Percentiles rank a stretch among this genome's conserved stretches.
Conservation (phyloP, 495 filamentous ascomycete genomes). For the Tuber melanosporum region DNA sequence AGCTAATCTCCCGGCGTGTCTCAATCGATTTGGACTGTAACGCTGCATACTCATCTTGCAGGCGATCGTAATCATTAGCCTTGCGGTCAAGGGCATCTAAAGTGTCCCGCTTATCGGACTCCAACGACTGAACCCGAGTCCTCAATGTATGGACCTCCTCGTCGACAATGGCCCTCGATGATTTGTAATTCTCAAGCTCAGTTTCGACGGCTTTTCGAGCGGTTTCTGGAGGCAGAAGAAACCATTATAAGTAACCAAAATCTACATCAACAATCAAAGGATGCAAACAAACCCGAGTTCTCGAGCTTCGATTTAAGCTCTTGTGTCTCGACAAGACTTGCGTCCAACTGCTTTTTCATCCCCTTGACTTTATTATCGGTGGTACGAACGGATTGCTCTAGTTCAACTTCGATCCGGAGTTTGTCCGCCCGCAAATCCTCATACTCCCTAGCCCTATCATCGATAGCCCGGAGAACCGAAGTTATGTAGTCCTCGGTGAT, state of each 20-base stretch:
- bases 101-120: constrained; percentile 85
- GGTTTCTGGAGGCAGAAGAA: constrained; percentile 51
- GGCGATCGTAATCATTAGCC: constrained; percentile 71
- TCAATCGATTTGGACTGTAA: constrained; percentile 84
- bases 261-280: constrained; percentile 42
- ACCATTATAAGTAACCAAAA: constrained; percentile 3
- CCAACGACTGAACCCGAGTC: constrained; percentile 72
- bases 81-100: constrained; percentile 83
- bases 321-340: constrained; percentile 70
- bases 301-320: constrained; percentile 71
- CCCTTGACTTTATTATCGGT: constrained; percentile 73
- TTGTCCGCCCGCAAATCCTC: constrained; percentile 76
- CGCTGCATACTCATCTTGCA: constrained; percentile 75
- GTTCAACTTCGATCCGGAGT: constrained; percentile 78
- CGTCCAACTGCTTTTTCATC: constrained; percentile 72
- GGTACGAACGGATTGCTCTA: constrained; percentile 76
- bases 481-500: constrained; percentile 36
- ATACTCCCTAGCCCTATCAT: constrained; percentile 67
- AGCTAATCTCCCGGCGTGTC: constrained; percentile 69
- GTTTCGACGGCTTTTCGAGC: constrained; percentile 62
- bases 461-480: constrained; percentile 48
- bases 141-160: constrained; percentile 71
- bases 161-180: constrained; percentile 64
- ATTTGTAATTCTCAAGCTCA: constrained; percentile 72
- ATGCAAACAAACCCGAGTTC: constrained; percentile 60